These are phyloP conservation scores for Xylaria curta DNA, from an alignment of 495 filamentous ascomycete species.

Conservation along the genomic window DNA sequence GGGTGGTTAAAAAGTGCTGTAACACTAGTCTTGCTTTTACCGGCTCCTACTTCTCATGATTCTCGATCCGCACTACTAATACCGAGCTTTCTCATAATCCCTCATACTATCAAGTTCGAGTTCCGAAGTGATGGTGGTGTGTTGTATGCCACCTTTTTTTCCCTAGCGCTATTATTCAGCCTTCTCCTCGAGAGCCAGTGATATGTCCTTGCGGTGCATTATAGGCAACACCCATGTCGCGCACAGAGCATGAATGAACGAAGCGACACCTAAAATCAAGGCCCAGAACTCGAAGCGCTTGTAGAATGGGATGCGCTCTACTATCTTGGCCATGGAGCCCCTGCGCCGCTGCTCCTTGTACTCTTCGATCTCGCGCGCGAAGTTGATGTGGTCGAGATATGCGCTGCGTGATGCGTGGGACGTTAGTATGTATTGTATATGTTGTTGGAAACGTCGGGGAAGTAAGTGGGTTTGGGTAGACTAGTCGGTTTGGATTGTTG, in stretches of 20 bases:
- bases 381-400: constrained; percentile 26
- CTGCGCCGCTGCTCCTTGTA: neutral
- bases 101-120: neutral
- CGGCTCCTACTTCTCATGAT: neutral
- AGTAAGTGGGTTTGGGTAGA: neutral
- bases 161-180: neutral
- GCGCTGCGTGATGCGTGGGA: neutral
- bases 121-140: neutral
- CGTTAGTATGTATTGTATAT: neutral
- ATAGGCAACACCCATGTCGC: constrained; percentile 3
- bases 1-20: neutral
- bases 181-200: neutral
- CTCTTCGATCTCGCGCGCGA: constrained; percentile 20
- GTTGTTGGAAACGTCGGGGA: neutral
- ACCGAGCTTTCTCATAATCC: neutral
- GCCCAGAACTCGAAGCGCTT: constrained; percentile 24
- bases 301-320: neutral
- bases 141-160: neutral
- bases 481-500: neutral
- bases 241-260: constrained; percentile 4
- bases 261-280: constrained; percentile 5
- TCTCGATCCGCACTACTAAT: neutral
- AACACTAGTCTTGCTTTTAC: neutral
- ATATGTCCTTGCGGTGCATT: neutral
- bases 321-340: constrained; percentile 1